Percentiles rank a stretch among this genome's conserved stretches.
Evolutionary conservation across 1,139 yeast species (phyloP).

Genomic region (Arxiozyma slooffiae): DNA sequence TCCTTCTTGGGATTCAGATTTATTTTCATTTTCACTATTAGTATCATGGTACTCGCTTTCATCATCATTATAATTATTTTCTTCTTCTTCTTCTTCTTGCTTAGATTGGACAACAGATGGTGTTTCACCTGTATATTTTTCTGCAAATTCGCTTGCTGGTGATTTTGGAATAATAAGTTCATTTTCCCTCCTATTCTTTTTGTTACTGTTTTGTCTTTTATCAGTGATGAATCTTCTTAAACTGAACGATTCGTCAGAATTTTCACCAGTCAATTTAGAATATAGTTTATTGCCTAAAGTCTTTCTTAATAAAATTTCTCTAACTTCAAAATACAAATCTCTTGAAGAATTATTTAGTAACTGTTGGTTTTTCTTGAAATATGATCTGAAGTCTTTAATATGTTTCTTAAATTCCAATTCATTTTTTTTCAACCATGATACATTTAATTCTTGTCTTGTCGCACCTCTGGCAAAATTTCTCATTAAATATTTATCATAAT

Average conservation of each 20-base stretch:
- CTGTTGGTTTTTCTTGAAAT: constrained; percentile 66
- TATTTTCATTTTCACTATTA: not conserved
- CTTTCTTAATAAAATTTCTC: constrained; percentile 56
- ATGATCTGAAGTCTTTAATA: constrained; percentile 72
- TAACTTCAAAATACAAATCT: constrained; percentile 73
- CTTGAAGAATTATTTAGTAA: constrained; percentile 66
- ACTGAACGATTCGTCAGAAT: constrained; percentile 5
- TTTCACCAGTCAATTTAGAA: constrained; percentile 23
- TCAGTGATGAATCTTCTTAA: constrained; percentile 2
- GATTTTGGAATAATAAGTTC: constrained; percentile 31
- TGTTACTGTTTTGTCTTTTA: constrained; percentile 1
- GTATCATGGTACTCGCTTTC: not conserved
- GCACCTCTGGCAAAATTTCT: constrained; percentile 97
- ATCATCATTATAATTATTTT: not conserved
- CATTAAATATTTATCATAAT: constrained; percentile 92
- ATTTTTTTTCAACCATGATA: constrained; percentile 93
- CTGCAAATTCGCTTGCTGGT: constrained; percentile 58
- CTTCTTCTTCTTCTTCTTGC: not conserved
- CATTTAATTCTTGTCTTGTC: constrained; percentile 88
- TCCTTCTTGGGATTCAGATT: not conserved
- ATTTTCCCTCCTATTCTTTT: constrained; percentile 9
- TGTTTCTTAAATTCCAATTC: constrained; percentile 90
- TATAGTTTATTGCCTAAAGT: constrained; percentile 31
- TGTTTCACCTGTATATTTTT: constrained; percentile 42
- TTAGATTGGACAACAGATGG: constrained; percentile 1